These are phyloP conservation scores for Trichothecium sympodiale DNA, from an alignment of 2,329 filamentous ascomycete species.

Conservation along the genomic window DNA sequence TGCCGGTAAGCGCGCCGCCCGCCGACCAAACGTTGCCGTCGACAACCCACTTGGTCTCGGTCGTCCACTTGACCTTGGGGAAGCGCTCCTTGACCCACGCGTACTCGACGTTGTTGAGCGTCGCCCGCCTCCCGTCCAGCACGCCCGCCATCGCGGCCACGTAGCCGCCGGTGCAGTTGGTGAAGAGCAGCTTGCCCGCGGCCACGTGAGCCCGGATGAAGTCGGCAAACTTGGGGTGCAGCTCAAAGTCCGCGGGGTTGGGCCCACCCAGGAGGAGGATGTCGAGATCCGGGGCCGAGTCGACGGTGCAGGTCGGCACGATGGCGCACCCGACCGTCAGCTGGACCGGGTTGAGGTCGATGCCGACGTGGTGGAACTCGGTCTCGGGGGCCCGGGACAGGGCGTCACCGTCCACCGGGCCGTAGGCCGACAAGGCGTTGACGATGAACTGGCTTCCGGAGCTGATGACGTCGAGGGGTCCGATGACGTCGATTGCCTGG, in stretches of 20 bases:
- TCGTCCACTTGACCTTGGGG: slow-evolving; percentile 46
- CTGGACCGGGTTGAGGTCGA: slow-evolving; percentile 15
- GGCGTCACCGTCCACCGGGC: slow-evolving; percentile 11
- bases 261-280: slow-evolving; percentile 24
- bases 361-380: slow-evolving; percentile 22
- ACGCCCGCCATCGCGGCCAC: slow-evolving; percentile 47
- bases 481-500: slow-evolving; percentile 21
- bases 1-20: slow-evolving; percentile 14
- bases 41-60: slow-evolving; percentile 49
- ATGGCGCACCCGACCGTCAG: slow-evolving; percentile 10
- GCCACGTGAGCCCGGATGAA: slow-evolving; percentile 23
- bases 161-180: slow-evolving; percentile 55
- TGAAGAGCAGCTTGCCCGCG: slow-evolving; percentile 35
- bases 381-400: slow-evolving; percentile 17
- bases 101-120: slow-evolving; percentile 56
- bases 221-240: slow-evolving; percentile 16
- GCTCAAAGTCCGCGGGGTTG: slow-evolving; percentile 12
- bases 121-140: slow-evolving; percentile 48
- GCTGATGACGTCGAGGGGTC: slow-evolving; percentile 18
- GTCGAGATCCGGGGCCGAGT: slow-evolving; percentile 24
- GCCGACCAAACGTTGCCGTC: slow-evolving; percentile 59
- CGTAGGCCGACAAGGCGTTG: slow-evolving; percentile 3
- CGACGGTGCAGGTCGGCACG: slow-evolving; percentile 17
- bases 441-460: slow-evolving; percentile 12
- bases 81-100: slow-evolving; percentile 32